These are phyloP conservation scores for Hericium coralloides DNA, from an alignment of 768 basidiomycete species.

Conservation along the genomic window DNA sequence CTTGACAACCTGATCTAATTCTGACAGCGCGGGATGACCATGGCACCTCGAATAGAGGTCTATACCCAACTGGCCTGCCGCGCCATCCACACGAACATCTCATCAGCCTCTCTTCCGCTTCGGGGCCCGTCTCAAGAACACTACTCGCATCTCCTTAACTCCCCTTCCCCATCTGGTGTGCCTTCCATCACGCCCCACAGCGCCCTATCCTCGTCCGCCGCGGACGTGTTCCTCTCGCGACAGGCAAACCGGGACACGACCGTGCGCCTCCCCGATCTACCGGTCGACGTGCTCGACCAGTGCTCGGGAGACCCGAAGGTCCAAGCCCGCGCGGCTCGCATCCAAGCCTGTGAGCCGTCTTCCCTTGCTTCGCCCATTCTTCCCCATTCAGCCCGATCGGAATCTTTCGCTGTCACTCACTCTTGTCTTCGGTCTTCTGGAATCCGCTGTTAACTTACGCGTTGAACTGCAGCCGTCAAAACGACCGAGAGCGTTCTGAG, in stretches of 20 bases:
- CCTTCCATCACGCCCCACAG: neutral
- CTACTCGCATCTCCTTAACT: neutral
- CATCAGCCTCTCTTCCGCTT: neutral
- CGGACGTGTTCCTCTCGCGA: neutral
- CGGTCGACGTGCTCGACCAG: constrained; percentile 3
- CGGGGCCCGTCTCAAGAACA: neutral
- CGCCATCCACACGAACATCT: constrained; percentile 3
- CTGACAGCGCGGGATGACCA: neutral
- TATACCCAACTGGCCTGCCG: constrained; percentile 14
- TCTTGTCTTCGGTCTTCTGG: too few species aligned
- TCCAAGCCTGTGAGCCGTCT: constrained; percentile 11
- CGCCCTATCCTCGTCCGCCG: neutral
- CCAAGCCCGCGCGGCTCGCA: constrained; percentile 15
- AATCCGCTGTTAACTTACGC: neutral
- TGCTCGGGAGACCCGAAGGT: constrained; percentile 12
- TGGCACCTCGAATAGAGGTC: constrained; percentile 13
- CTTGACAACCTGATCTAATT: neutral
- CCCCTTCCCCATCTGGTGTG: neutral
- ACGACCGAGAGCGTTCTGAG: constrained; percentile 15
- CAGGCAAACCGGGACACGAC: too few species aligned
- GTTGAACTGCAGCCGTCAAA: constrained; percentile 9
- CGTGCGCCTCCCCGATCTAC: constrained; percentile 4
- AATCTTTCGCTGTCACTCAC: too few species aligned
- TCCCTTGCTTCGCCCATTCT: neutral
- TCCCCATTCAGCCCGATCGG: too few species aligned